Percentiles rank a stretch among this genome's conserved stretches.
These are phyloP conservation scores for Corymbia maculata DNA, from an alignment of 345 rosid genomes.

Conservation along the genomic window DNA sequence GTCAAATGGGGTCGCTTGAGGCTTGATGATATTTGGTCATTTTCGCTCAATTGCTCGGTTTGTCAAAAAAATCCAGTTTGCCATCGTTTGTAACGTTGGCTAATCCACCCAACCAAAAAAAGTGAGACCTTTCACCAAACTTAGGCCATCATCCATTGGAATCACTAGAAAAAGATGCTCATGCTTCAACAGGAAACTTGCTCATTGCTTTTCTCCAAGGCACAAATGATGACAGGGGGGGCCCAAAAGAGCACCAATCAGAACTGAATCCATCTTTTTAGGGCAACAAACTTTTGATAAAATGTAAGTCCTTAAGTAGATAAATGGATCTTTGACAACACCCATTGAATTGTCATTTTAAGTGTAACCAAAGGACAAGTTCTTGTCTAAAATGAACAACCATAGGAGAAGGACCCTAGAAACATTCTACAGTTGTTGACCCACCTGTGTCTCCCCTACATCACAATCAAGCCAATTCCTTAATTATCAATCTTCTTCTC, in stretches of 20 bases:
- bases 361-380: not conserved
- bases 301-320: not conserved
- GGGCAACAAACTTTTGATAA: not conserved
- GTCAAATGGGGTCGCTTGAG: not conserved
- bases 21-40: not conserved
- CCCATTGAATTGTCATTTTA: not conserved
- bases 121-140: not conserved
- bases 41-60: rapidly evolving
- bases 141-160: not conserved
- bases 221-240: not conserved
- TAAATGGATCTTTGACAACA: not conserved
- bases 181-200: not conserved
- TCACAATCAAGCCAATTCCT: not conserved
- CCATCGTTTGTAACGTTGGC: not conserved
- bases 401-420: not conserved
- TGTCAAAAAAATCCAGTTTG: not conserved
- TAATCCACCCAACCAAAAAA: not conserved
- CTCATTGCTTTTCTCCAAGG: not conserved
- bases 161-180: not conserved
- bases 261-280: not conserved
- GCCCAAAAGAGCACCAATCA: not conserved
- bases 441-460: not conserved
- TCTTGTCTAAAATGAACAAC: not conserved
- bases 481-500: not conserved
- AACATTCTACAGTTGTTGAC: not conserved